Evolutionary conservation across 306 rosid species (phyloP).

Genomic region (Pyrus communis): DNA sequence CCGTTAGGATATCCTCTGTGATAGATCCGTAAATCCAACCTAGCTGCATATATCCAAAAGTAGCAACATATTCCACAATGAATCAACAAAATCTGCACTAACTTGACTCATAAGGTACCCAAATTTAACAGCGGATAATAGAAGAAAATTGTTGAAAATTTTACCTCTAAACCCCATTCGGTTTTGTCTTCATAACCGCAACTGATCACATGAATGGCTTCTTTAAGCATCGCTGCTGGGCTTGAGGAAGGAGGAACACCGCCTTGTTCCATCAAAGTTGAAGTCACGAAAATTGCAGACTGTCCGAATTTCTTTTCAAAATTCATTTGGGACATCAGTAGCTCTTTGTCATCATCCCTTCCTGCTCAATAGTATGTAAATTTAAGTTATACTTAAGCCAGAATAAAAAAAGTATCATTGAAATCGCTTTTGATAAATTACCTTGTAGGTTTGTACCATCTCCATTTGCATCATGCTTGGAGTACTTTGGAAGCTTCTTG

Average conservation of each 20-base stretch:
- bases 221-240: constrained; percentile 80
- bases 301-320: constrained; percentile 90
- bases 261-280: constrained; percentile 82
- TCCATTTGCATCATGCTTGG: constrained; percentile 55
- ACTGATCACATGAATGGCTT: constrained; percentile 88
- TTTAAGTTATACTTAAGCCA: not conserved
- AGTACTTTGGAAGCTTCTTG: constrained; percentile 57
- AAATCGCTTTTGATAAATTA: not conserved
- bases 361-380: constrained; percentile 25
- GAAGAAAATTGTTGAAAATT: constrained; percentile 1
- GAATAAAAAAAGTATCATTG: not conserved
- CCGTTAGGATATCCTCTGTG: constrained; percentile 93
- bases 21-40: constrained; percentile 97
- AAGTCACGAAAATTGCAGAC: constrained; percentile 88
- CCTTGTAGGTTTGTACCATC: constrained; percentile 43
- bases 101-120: not conserved
- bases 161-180: constrained; percentile 94
- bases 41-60: constrained; percentile 45
- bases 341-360: constrained; percentile 66
- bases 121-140: not conserved
- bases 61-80: not conserved
- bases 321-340: constrained; percentile 86
- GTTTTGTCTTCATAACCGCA: constrained; percentile 96
- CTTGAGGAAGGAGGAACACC: constrained; percentile 72
- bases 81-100: not conserved